Conservation (phyloP, 2,329 filamentous ascomycete species). For the Fusarium luffae region DNA sequence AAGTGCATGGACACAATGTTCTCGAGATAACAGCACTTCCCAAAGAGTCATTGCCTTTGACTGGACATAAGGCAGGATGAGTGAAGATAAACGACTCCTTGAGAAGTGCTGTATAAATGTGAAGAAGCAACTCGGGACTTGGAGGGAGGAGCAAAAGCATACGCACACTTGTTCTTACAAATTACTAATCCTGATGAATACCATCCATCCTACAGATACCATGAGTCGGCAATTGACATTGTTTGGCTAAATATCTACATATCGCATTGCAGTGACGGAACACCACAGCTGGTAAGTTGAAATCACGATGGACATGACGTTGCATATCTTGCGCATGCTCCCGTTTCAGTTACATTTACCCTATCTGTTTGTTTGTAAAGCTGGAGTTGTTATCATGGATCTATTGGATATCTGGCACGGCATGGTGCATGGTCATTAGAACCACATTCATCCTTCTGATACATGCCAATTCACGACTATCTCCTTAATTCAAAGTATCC, state of each 20-base stretch:
- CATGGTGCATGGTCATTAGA: not conserved
- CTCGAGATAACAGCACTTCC: not conserved
- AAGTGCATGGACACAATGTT: not conserved
- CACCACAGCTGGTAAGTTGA: not conserved
- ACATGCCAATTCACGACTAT: not conserved
- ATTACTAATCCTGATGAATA: too few species aligned
- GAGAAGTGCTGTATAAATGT: not conserved
- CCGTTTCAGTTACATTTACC: not conserved
- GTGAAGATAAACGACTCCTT: not conserved
- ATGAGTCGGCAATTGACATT: not conserved
- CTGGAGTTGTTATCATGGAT: not conserved
- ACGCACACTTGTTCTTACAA: not conserved
- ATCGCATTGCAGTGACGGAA: not conserved
- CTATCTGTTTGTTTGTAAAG: not conserved
- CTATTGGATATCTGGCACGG: not conserved
- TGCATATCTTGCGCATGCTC: not conserved
- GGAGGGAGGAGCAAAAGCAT: not conserved
- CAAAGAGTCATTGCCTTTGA: not conserved
- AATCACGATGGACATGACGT: not conserved
- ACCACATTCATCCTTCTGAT: not conserved
- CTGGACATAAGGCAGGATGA: not conserved
- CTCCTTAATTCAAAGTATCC: not conserved
- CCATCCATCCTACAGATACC: not conserved
- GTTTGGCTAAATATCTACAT: not conserved
- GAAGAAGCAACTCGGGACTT: not conserved